phyloP scores from a whole-genome alignment of 2,329 filamentous ascomycete genomes.

The Immersiporthe knoxdaviesiana region DNA sequence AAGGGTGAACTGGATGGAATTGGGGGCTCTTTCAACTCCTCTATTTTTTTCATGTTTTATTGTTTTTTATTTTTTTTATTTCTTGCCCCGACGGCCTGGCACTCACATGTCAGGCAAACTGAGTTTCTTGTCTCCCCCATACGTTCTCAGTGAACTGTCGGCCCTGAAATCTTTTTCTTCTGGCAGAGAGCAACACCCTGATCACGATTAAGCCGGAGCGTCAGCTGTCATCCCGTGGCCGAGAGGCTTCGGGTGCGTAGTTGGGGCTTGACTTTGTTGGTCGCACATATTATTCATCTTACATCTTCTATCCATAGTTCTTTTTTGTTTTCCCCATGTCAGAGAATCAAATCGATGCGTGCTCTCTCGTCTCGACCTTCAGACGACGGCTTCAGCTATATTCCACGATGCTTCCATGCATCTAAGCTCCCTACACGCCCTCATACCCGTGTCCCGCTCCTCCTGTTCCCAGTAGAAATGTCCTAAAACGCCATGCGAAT shows the following conservation, averaged over 20 bases:
- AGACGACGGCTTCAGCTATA: neutral
- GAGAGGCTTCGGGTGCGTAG: conserved; percentile 85
- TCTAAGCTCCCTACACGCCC: conserved; percentile 2
- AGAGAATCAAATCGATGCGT: neutral
- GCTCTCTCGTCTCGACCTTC: neutral
- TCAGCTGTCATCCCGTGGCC: conserved; percentile 73
- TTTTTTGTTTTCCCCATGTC: conserved; percentile 1
- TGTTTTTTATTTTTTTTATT: neutral
- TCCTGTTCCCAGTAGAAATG: neutral
- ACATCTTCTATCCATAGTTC: conserved; percentile 18
- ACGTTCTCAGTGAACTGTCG: conserved; percentile 82
- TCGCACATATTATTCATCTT: conserved; percentile 70
- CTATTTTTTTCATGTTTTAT: neutral
- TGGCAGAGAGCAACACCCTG: conserved; percentile 72
- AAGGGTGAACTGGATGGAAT: neutral
- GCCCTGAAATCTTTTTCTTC: conserved; percentile 37
- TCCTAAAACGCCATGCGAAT: conserved; percentile 23
- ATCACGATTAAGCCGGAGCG: conserved; percentile 99
- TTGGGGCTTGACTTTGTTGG: conserved; percentile 95
- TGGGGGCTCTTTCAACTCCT: no score
- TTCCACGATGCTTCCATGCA: neutral
- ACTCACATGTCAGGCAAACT: conserved; percentile 61
- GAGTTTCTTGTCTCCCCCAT: conserved; percentile 61
- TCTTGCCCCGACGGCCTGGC: conserved; percentile 59
- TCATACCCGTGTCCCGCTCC: neutral